phyloP scores from a whole-genome alignment of 768 basidiomycete genomes.

The Sarcodon aspratus region DNA sequence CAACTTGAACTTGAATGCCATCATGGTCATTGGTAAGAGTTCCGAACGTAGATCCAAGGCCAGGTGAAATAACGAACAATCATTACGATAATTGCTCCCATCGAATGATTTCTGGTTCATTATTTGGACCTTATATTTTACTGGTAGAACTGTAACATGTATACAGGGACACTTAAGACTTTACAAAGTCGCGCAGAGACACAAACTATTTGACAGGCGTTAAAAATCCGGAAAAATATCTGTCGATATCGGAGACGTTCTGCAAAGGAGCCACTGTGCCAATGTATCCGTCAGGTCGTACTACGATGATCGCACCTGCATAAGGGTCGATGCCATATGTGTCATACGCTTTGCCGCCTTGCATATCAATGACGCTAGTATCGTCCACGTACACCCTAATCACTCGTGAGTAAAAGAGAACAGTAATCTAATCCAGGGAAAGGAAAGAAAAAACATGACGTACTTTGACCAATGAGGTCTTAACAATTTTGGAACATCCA shows the following conservation, averaged over 20 bases:
- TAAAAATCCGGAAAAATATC: slow-evolving; percentile 41
- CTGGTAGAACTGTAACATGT: too few relatives aligned
- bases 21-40: too few relatives aligned
- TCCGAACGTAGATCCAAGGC: too few relatives aligned
- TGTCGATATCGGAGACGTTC: slow-evolving; percentile 22
- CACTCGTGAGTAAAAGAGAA: neutral
- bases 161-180: too few relatives aligned
- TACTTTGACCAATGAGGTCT: slow-evolving; percentile 53
- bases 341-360: slow-evolving; percentile 44
- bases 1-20: too few relatives aligned
- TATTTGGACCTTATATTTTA: too few relatives aligned
- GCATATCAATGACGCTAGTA: slow-evolving; percentile 25
- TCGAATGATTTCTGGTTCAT: too few relatives aligned
- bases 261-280: slow-evolving; percentile 42
- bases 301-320: slow-evolving; percentile 37
- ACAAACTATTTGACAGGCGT: neutral
- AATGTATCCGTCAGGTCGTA: slow-evolving; percentile 60
- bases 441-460: slow-evolving; percentile 14
- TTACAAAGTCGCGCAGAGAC: too few relatives aligned
- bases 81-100: too few relatives aligned
- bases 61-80: too few relatives aligned
- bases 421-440: neutral
- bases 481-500: slow-evolving; percentile 33
- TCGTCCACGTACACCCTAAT: slow-evolving; percentile 53
- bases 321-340: slow-evolving; percentile 37